Evolutionary conservation across 176 grass and related monocot species (phyloP).

Genomic region (Bromus sterilis): DNA sequence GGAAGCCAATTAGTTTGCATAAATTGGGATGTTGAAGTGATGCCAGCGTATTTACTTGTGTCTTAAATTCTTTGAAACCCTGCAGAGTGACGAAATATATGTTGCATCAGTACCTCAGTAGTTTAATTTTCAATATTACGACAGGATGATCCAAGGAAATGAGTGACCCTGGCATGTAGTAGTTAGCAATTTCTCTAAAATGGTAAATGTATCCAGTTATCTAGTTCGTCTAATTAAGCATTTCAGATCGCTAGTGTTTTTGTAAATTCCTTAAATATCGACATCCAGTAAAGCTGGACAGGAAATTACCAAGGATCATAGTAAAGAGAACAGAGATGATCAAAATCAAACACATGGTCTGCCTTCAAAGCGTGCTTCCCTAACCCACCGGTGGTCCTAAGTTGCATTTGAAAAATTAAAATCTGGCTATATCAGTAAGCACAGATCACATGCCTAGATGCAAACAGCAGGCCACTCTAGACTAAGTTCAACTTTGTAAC

Average conservation of each 20-base stretch:
- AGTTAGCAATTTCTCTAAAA: not conserved
- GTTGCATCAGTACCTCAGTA: not conserved
- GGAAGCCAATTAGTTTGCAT: constrained; percentile 80
- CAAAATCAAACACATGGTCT: not conserved
- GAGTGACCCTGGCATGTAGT: not conserved
- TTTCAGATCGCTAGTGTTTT: not conserved
- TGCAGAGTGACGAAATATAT: constrained; percentile 32
- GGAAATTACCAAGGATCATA: not conserved
- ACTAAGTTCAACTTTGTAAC: constrained; percentile 2
- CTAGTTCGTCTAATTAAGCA: not conserved
- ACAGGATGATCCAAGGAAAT: not conserved
- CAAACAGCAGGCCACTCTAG: not conserved
- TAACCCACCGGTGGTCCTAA: constrained; percentile 15
- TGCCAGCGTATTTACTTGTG: constrained; percentile 62
- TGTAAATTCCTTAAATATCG: not conserved
- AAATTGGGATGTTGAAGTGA: constrained; percentile 76
- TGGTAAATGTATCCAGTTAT: not conserved
- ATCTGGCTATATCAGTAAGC: not conserved
- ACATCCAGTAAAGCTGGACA: not conserved
- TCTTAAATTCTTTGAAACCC: constrained; percentile 83
- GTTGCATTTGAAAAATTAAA: constrained; percentile 11
- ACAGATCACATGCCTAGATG: not conserved
- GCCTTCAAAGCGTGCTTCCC: constrained; percentile 10
- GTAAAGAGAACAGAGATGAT: constrained; percentile 18
- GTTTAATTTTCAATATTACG: constrained; percentile 7